Conservation (phyloP, 2,329 filamentous ascomycete species). For the Botrytis cinerea region DNA sequence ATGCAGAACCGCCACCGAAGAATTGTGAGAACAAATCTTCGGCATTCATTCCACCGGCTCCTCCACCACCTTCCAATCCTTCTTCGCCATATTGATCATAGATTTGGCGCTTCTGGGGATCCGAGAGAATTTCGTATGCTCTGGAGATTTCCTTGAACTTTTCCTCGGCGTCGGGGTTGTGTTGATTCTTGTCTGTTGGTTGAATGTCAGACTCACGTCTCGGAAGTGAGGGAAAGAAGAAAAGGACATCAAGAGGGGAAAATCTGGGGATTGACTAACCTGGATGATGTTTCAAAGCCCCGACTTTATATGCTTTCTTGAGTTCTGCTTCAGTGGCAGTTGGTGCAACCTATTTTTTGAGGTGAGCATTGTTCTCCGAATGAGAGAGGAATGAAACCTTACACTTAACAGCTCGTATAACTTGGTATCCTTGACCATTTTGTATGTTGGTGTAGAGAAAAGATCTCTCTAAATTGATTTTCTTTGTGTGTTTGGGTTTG, state of each 20-base stretch:
- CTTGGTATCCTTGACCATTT: slow-evolving; percentile 78
- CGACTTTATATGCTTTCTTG: slow-evolving; percentile 86
- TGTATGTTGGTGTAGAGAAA: slow-evolving; percentile 38
- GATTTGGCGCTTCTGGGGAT: slow-evolving; percentile 83
- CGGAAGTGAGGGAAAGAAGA: slow-evolving; percentile 11
- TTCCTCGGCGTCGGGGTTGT: slow-evolving; percentile 89
- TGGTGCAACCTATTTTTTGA: slow-evolving; percentile 65
- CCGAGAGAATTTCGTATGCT: slow-evolving; percentile 93
- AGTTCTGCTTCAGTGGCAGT: slow-evolving; percentile 81
- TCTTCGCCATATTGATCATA: slow-evolving; percentile 99
- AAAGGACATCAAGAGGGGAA: slow-evolving; percentile 10
- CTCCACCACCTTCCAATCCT: slow-evolving; percentile 85
- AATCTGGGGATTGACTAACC: slow-evolving; percentile 53
- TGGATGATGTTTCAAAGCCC: slow-evolving; percentile 81
- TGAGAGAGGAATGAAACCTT: slow-evolving; percentile 43
- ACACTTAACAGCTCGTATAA: slow-evolving; percentile 79
- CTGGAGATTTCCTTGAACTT: slow-evolving; percentile 98
- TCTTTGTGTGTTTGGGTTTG: not conserved
- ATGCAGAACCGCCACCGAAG: slow-evolving; percentile 72
- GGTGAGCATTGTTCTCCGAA: slow-evolving; percentile 33
- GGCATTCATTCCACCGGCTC: slow-evolving; percentile 82
- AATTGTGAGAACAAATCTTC: slow-evolving; percentile 97
- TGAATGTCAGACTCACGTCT: not conserved
- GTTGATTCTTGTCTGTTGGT: slow-evolving; percentile 83
- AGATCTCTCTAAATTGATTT: not conserved